phyloP scores from a whole-genome alignment of 129 eudicot genomes.

The Rutidosis leptorrhynchoides region DNA sequence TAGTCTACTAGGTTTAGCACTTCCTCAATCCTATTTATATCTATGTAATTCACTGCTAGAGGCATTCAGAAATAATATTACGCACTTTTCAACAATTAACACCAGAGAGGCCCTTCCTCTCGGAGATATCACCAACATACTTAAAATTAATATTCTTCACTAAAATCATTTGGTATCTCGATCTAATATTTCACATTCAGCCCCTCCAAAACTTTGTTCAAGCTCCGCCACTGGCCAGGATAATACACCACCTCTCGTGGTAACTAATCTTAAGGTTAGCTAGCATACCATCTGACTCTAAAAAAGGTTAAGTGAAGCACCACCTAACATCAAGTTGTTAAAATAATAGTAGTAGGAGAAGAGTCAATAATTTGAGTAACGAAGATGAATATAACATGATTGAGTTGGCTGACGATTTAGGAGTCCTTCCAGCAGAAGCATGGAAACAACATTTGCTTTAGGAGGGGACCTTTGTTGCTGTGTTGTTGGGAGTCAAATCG shows the following conservation, averaged over 20 bases:
- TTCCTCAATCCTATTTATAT: no score
- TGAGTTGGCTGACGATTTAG: conserved; percentile 48
- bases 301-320: conserved; percentile 18
- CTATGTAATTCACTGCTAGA: no score
- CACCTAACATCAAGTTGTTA: conserved; percentile 17
- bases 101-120: no score
- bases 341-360: conserved; percentile 28
- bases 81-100: no score
- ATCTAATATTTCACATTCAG: no score
- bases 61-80: no score
- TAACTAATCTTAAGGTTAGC: conserved; percentile 15
- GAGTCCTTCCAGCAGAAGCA: conserved; percentile 70
- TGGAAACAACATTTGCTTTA: conserved; percentile 55
- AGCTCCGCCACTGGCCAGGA: no score
- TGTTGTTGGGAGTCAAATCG: conserved; percentile 62
- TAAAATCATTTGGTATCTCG: no score
- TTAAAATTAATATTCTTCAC: no score
- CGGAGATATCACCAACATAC: no score
- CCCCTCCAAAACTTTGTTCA: no score
- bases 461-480: conserved; percentile 78
- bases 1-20: no score
- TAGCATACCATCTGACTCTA: conserved; percentile 6
- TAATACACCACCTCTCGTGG: conserved; percentile 6
- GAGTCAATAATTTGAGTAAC: conserved; percentile 30
- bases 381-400: conserved; percentile 11